Percentiles rank a stretch among this genome's conserved stretches.
Conservation (phyloP, 371 early-diverging fungal species). For the Vittaforma corneae region DNA sequence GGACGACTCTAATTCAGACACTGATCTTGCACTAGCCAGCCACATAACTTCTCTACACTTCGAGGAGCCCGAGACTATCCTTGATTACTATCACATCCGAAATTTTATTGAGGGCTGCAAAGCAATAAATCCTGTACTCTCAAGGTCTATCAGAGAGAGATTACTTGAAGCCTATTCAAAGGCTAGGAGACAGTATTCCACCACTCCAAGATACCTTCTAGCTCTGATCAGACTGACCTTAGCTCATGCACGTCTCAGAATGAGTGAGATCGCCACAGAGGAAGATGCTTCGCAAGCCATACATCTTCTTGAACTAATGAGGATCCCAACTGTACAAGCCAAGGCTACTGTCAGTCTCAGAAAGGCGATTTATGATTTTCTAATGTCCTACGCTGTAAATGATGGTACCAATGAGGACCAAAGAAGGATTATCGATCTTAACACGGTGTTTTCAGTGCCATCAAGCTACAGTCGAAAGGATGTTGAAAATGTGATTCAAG, state of each 20-base stretch:
- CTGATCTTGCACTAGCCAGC: slow-evolving; percentile 63
- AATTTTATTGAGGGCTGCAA: slow-evolving; percentile 31
- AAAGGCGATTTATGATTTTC: slow-evolving; percentile 45
- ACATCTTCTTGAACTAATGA: slow-evolving; percentile 69
- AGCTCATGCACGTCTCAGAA: slow-evolving; percentile 75
- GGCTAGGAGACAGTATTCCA: neutral
- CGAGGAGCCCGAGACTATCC: neutral
- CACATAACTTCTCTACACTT: slow-evolving; percentile 52
- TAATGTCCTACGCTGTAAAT: slow-evolving; percentile 39
- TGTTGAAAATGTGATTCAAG: slow-evolving; percentile 48
- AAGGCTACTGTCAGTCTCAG: slow-evolving; percentile 11
- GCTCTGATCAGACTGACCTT: slow-evolving; percentile 77
- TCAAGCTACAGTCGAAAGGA: slow-evolving; percentile 32
- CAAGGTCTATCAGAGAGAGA: neutral
- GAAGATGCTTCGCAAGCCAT: slow-evolving; percentile 84
- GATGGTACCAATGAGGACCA: slow-evolving; percentile 16
- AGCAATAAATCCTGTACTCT: slow-evolving; percentile 26
- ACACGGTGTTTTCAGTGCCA: slow-evolving; percentile 31
- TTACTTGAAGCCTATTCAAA: slow-evolving; percentile 4
- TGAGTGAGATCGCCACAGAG: slow-evolving; percentile 66
- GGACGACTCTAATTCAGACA: slow-evolving; percentile 73
- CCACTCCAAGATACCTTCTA: slow-evolving; percentile 62
- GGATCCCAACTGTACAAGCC: slow-evolving; percentile 62
- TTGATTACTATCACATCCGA: slow-evolving; percentile 20
- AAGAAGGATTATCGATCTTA: slow-evolving; percentile 22